Conservation (phyloP, 352 stramenopile genomes). For the Globisporangium megalacanthum region DNA sequence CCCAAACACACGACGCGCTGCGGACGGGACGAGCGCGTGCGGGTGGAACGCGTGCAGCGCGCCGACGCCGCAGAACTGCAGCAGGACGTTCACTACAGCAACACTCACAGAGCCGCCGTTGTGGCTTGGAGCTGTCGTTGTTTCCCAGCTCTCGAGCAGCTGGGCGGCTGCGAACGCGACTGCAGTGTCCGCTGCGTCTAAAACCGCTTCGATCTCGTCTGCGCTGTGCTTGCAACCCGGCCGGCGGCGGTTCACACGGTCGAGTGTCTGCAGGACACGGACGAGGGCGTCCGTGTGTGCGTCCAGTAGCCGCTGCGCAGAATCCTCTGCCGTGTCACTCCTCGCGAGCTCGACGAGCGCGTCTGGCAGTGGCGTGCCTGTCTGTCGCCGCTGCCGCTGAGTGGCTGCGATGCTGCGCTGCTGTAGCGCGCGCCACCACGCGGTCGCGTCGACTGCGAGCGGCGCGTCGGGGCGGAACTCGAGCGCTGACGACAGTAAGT, state of each 20-base stretch:
- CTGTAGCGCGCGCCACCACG: slow-evolving; percentile 45
- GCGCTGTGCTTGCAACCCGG: too few relatives aligned
- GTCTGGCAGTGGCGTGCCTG: not conserved
- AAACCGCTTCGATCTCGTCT: not conserved
- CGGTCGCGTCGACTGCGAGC: slow-evolving; percentile 25
- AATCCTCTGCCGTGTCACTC: not conserved
- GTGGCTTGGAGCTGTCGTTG: slow-evolving; percentile 8
- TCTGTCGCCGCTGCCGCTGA: slow-evolving; percentile 1
- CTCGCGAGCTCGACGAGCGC: slow-evolving; percentile 1
- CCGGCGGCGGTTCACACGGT: slow-evolving; percentile 13
- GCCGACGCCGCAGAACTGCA: slow-evolving; percentile 25
- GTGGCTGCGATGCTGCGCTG: slow-evolving; percentile 14
- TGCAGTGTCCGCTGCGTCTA: slow-evolving; percentile 17
- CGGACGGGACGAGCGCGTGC: slow-evolving; percentile 29
- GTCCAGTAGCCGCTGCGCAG: not conserved
- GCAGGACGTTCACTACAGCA: slow-evolving; percentile 27
- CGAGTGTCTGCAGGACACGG: slow-evolving; percentile 14
- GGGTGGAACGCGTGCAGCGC: slow-evolving; percentile 34
- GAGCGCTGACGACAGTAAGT: slow-evolving; percentile 29
- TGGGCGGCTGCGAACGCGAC: slow-evolving; percentile 23
- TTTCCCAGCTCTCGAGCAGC: slow-evolving; percentile 27
- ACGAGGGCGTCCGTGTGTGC: slow-evolving; percentile 14
- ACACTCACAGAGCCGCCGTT: slow-evolving; percentile 17
- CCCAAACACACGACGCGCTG: slow-evolving; percentile 25
- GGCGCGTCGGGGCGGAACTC: slow-evolving; percentile 22